Evolutionary conservation across 2,329 filamentous ascomycete genomes (phyloP).

Genomic region (Paraphaeosphaeria sporulosa): DNA sequence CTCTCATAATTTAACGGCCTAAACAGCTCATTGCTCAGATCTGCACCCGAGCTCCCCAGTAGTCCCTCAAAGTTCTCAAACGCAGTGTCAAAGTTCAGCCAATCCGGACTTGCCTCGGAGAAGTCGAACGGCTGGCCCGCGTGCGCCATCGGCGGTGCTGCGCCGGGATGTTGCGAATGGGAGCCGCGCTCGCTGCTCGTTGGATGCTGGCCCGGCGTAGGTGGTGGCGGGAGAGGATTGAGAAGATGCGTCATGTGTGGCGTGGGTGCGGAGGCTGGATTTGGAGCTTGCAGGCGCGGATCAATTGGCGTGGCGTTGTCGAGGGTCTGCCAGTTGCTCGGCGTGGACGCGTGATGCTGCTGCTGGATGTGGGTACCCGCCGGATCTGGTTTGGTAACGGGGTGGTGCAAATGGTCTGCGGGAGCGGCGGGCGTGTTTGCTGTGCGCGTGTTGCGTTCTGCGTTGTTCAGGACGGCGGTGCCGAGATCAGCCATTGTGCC

Average conservation of each 20-base stretch:
- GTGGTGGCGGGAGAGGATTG: slow-evolving; percentile 35
- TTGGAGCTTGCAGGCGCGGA: slow-evolving; percentile 38
- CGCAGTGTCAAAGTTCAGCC: slow-evolving; percentile 50
- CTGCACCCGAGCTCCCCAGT: slow-evolving; percentile 47
- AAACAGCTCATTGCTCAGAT: slow-evolving; percentile 49
- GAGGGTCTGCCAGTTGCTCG: slow-evolving; percentile 25
- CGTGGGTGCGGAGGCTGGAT: slow-evolving; percentile 21
- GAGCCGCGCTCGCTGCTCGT: slow-evolving; percentile 45
- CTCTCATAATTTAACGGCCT: slow-evolving; percentile 47
- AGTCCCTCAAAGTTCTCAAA: slow-evolving; percentile 52
- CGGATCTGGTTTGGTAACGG: slow-evolving; percentile 30
- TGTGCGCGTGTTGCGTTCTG: slow-evolving; percentile 46
- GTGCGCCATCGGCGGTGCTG: slow-evolving; percentile 13
- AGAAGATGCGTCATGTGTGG: slow-evolving; percentile 41
- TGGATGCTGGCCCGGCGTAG: slow-evolving; percentile 46
- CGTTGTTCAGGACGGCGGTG: slow-evolving; percentile 48
- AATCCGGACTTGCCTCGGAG: slow-evolving; percentile 46
- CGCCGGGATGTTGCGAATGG: not conserved
- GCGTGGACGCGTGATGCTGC: slow-evolving; percentile 19
- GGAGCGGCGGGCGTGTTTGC: slow-evolving; percentile 42
- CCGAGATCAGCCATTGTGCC: slow-evolving; percentile 56
- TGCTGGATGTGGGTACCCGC: slow-evolving; percentile 26
- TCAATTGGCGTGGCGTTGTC: slow-evolving; percentile 39
- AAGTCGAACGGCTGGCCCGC: slow-evolving; percentile 34
- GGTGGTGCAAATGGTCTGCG: slow-evolving; percentile 25